These are phyloP conservation scores for Sphaerostilbella broomeana DNA, from an alignment of 2,329 filamentous ascomycete genomes.

Conservation along the genomic window DNA sequence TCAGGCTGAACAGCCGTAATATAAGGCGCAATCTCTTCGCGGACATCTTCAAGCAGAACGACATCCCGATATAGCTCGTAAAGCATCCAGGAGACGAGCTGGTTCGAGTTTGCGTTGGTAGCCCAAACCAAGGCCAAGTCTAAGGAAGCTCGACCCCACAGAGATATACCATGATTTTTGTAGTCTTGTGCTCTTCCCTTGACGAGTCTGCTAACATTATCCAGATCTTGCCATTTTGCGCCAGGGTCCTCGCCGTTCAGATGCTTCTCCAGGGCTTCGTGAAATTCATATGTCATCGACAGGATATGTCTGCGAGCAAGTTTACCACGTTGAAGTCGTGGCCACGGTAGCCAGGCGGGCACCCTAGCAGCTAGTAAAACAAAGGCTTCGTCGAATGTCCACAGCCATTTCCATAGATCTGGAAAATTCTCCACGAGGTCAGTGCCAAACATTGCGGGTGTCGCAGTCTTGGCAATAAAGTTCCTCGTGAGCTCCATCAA, in stretches of 20 bases:
- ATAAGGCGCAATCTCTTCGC: slow-evolving; percentile 31
- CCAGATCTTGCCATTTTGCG: slow-evolving; percentile 31
- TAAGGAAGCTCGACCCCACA: slow-evolving; percentile 26
- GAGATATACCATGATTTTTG: slow-evolving; percentile 23
- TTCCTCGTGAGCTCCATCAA: slow-evolving; percentile 28
- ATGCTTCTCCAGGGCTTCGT: slow-evolving; percentile 30
- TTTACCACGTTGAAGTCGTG: slow-evolving; percentile 26
- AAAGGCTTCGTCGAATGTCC: slow-evolving; percentile 32
- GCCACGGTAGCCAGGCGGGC: slow-evolving; percentile 29
- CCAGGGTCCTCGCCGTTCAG: slow-evolving; percentile 26
- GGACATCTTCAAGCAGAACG: slow-evolving; percentile 31
- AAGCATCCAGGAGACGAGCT: slow-evolving; percentile 35
- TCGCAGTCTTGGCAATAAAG: slow-evolving; percentile 31
- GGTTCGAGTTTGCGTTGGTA: slow-evolving; percentile 33
- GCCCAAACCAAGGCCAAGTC: slow-evolving; percentile 33
- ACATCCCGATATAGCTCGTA: slow-evolving; percentile 34
- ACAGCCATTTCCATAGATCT: slow-evolving; percentile 32
- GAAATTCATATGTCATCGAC: slow-evolving; percentile 26
- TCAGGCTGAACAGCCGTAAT: slow-evolving; percentile 27
- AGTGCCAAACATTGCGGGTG: slow-evolving; percentile 31
- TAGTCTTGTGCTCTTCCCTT: slow-evolving; percentile 26
- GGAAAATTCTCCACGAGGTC: slow-evolving; percentile 36
- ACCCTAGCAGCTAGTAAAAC: slow-evolving; percentile 24
- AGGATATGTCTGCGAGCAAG: slow-evolving; percentile 24
- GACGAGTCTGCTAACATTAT: slow-evolving; percentile 29